Evolutionary conservation across 2,329 filamentous ascomycete species (phyloP), one percentile per base, ranked within the genome.

Genomic region (Epichloe elymi): DNA sequence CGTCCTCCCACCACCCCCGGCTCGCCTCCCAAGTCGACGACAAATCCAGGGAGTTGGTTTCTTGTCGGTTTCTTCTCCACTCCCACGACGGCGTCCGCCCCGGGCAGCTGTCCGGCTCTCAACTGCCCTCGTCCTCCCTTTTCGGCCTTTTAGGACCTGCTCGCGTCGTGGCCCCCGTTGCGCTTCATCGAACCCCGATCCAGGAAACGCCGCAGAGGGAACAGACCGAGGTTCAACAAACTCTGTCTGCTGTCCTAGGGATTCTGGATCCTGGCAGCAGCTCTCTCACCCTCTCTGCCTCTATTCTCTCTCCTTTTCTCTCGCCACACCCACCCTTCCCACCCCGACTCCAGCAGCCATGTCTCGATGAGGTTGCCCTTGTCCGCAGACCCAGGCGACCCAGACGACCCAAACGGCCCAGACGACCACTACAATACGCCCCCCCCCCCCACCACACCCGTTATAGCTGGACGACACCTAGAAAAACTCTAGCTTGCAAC

Each of bases 331-430:
- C 50, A 51, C 51, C 48, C 51, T 51, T 54, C 54, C 26, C 35
- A 35, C 41, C 49, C 37, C 46, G 19, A 58, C 61, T 63, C 62
- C 63, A 64, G 36, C 46, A 64, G 36, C 46, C 61, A 66, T 68
- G 64, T 62, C 66, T 68, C 68, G 68, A 74, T 72, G 69, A 71
- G 67, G 68, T 64, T 68, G 64, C 61, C 45, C 60, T 65, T 62
- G 65, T 65, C 65, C 66, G 62, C 61, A 66, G 66, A 68, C 6
- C 36, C 46, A 39, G n/a, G 33, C 23, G 15, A 33, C 15, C 26
- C 42, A 35, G 35, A 35, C 36, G 12, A n/a, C 36, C 12, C 36
- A 38, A 4, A 5, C 14, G n/a, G 4, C 15, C 23, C 17, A 45
- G 8, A 10, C 42, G 17, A 35, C 30, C 20, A 17, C 33, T 46